phyloP scores from a whole-genome alignment of 2,329 filamentous ascomycete species.

The Ceratocystis papillata region DNA sequence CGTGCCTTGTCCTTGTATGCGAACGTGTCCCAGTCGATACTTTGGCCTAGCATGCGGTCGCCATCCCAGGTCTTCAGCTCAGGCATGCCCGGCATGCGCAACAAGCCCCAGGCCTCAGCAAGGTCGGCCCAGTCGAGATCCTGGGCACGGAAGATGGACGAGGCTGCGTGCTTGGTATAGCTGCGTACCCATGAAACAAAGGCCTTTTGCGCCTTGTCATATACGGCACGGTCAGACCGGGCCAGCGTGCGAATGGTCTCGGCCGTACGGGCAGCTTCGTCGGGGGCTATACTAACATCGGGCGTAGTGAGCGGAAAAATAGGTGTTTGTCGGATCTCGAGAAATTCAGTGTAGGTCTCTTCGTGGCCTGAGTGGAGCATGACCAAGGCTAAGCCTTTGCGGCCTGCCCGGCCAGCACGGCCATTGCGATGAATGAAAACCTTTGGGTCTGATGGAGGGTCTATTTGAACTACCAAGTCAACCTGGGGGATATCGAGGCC shows the following conservation, averaged over 20 bases:
- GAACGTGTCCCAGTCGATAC: slow-evolving; percentile 56
- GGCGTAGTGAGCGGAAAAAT: slow-evolving; percentile 54
- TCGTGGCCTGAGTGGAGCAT: slow-evolving; percentile 77
- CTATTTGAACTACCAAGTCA: slow-evolving; percentile 76
- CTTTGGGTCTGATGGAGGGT: slow-evolving; percentile 47
- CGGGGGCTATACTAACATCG: slow-evolving; percentile 44
- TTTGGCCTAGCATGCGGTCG: slow-evolving; percentile 51
- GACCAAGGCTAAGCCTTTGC: slow-evolving; percentile 73
- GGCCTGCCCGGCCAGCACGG: slow-evolving; percentile 76
- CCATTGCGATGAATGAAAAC: slow-evolving; percentile 91
- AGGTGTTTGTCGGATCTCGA: slow-evolving; percentile 78
- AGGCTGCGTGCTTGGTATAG: slow-evolving; percentile 83
- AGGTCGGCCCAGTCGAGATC: slow-evolving; percentile 80
- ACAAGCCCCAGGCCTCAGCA: slow-evolving; percentile 71
- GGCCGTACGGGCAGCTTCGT: slow-evolving; percentile 49
- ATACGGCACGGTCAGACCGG: slow-evolving; percentile 44
- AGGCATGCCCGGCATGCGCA: slow-evolving; percentile 86
- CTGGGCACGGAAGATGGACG: slow-evolving; percentile 73
- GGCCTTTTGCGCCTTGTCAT: slow-evolving; percentile 80
- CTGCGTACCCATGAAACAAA: slow-evolving; percentile 91
- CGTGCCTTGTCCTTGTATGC: slow-evolving; percentile 61
- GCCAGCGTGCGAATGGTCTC: slow-evolving; percentile 51
- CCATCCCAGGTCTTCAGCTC: slow-evolving; percentile 67
- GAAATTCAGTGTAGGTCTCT: slow-evolving; percentile 79
- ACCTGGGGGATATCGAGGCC: slow-evolving; percentile 88